Evolutionary conservation across 495 filamentous ascomycete species (phyloP).

Genomic region (Penicillium salamii): DNA sequence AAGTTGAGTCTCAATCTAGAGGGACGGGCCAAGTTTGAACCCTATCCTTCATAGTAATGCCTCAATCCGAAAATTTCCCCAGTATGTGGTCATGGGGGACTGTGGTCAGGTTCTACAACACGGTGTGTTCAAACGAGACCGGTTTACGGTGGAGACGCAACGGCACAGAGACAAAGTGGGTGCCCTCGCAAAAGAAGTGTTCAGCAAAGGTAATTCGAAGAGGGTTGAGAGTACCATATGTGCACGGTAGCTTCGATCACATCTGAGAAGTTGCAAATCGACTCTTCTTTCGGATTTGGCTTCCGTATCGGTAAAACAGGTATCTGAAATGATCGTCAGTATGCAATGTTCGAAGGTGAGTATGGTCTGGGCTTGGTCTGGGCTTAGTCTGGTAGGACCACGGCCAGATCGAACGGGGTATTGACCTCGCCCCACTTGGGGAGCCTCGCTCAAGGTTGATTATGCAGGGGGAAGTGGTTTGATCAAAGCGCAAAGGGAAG

Average conservation of each 20-base stretch:
- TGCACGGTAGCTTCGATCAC: constrained; percentile 8
- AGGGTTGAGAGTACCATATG: too few species aligned
- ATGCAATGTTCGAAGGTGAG: neutral
- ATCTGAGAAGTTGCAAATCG: constrained; percentile 46
- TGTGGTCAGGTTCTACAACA: neutral
- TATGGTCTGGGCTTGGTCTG: neutral
- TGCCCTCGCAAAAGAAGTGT: constrained; percentile 2
- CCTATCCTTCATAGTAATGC: constrained; percentile 1
- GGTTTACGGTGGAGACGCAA: constrained; percentile 11
- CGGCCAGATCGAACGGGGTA: constrained; percentile 6
- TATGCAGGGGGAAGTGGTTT: constrained; percentile 15
- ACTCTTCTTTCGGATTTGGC: constrained; percentile 49
- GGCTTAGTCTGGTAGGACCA: neutral
- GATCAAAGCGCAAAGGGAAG: constrained; percentile 13
- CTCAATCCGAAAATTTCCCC: neutral
- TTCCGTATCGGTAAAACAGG: constrained; percentile 63
- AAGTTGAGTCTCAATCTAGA: constrained; percentile 9
- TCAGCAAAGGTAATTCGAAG: neutral
- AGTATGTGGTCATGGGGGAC: constrained; percentile 3
- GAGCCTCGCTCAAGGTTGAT: neutral
- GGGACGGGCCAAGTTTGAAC: neutral
- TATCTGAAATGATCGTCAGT: constrained; percentile 36
- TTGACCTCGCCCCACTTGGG: neutral
- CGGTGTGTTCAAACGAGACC: neutral
- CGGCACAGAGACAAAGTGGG: neutral